These are phyloP conservation scores for Backusella sp. DNA, from an alignment of 192 early-diverging fungal species.

Conservation along the genomic window DNA sequence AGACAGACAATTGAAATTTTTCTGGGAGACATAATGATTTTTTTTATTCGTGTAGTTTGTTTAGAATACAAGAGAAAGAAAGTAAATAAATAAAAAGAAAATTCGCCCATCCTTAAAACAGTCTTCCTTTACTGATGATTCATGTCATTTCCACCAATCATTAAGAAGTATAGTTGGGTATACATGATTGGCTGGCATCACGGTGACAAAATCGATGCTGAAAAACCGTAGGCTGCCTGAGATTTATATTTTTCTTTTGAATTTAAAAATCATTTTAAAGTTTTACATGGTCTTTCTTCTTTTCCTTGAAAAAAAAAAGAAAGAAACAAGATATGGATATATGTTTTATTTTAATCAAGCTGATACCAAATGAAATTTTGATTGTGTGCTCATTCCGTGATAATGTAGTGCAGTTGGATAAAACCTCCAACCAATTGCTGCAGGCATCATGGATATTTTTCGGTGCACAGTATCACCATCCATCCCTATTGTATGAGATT, in stretches of 20 bases:
- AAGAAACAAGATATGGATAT: too few relatives aligned
- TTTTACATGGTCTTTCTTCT: background rate
- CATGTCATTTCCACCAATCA: slow-evolving; percentile 25
- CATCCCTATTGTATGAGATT: background rate
- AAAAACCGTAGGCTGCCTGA: background rate
- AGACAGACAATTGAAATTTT: slow-evolving; percentile 62
- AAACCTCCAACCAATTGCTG: too few relatives aligned
- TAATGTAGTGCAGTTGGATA: too few relatives aligned
- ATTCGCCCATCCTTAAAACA: background rate
- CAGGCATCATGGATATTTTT: too few relatives aligned
- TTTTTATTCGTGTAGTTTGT: slow-evolving; percentile 1
- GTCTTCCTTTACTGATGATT: slow-evolving; percentile 20
- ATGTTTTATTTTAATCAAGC: too few relatives aligned
- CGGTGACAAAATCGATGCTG: background rate
- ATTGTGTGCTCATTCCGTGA: too few relatives aligned
- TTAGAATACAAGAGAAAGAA: slow-evolving; percentile 11
- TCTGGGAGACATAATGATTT: slow-evolving; percentile 17
- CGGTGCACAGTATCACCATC: too few relatives aligned
- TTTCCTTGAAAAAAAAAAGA: too few relatives aligned
- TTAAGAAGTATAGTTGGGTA: background rate
- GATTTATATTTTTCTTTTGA: background rate
- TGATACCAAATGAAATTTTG: too few relatives aligned
- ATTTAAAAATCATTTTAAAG: background rate
- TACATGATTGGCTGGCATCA: background rate
- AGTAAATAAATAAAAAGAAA: slow-evolving; percentile 12